Percentiles rank a stretch among this genome's conserved stretches.
phyloP scores from a whole-genome alignment of 805 yeast species.

The Wickerhamomyces bisporus region DNA sequence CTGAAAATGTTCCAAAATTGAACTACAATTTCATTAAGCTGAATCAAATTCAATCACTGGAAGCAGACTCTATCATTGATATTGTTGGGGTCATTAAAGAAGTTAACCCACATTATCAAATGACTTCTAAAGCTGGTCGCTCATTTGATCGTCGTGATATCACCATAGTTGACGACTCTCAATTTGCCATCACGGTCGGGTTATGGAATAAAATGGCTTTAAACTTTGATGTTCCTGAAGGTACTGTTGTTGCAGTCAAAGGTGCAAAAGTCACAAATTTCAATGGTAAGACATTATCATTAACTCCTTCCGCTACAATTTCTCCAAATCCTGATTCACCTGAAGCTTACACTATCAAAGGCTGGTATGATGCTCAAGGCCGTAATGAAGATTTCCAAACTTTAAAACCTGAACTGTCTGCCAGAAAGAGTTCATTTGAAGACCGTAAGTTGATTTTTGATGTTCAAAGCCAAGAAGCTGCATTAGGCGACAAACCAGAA shows the following conservation, averaged over 20 bases:
- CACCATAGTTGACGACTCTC: slow-evolving; percentile 78
- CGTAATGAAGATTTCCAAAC: slow-evolving; percentile 54
- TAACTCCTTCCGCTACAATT: slow-evolving; percentile 73
- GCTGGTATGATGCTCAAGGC: slow-evolving; percentile 91
- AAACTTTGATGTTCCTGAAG: slow-evolving; percentile 67
- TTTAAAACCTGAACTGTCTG: slow-evolving; percentile 48
- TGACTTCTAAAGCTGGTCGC: slow-evolving; percentile 86
- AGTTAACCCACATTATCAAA: slow-evolving; percentile 69
- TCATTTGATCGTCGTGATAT: slow-evolving; percentile 91
- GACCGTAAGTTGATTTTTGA: slow-evolving; percentile 63
- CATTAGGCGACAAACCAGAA: slow-evolving; percentile 74
- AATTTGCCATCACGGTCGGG: slow-evolving; percentile 70
- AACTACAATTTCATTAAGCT: slow-evolving; percentile 72
- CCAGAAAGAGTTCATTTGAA: slow-evolving; percentile 36
- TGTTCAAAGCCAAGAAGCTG: slow-evolving; percentile 63
- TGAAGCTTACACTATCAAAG: slow-evolving; percentile 83
- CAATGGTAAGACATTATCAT: slow-evolving; percentile 77
- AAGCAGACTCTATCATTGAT: slow-evolving; percentile 71
- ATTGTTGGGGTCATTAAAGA: slow-evolving; percentile 82
- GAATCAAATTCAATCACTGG: slow-evolving; percentile 58
- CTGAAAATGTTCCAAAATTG: slow-evolving; percentile 69
- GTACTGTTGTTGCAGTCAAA: slow-evolving; percentile 86
- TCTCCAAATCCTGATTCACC: slow-evolving; percentile 81
- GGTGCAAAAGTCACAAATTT: slow-evolving; percentile 88
- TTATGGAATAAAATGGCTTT: slow-evolving; percentile 88